These are phyloP conservation scores for Kodamaea fungicola DNA, from an alignment of 1,139 yeast species.

Conservation along the genomic window DNA sequence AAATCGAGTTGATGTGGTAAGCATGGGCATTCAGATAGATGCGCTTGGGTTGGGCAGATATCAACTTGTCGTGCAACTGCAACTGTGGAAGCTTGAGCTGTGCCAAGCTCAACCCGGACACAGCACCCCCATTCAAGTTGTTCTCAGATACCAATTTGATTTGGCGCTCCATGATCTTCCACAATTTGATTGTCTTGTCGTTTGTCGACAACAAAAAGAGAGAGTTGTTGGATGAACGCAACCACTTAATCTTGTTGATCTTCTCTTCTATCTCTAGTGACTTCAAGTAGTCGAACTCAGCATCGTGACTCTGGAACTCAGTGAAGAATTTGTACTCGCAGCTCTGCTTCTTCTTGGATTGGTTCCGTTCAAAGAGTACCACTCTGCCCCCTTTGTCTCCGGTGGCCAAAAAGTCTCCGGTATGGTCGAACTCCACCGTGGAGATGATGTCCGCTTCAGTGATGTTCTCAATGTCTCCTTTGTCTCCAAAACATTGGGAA, in stretches of 20 bases:
- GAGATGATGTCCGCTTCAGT: conserved; percentile 98
- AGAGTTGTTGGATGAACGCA: conserved; percentile 81
- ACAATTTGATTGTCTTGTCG: conserved; percentile 94
- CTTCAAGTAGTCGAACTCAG: conserved; percentile 95
- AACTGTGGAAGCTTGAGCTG: conserved; percentile 77
- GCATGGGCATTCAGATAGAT: conserved; percentile 97
- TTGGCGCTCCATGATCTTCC: conserved; percentile 93
- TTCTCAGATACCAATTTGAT: conserved; percentile 90
- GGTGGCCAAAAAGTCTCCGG: conserved; percentile 94
- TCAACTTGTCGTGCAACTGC: conserved; percentile 88
- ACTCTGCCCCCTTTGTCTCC: conserved; percentile 99
- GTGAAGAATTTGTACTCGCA: conserved; percentile 96
- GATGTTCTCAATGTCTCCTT: conserved; percentile 92
- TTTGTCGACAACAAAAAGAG: conserved; percentile 88
- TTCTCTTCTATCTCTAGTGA: conserved; percentile 96
- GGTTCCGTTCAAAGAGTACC: conserved; percentile 89
- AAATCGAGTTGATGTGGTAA: conserved; percentile 93
- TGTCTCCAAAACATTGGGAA: conserved; percentile 95
- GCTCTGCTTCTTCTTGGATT: conserved; percentile 56
- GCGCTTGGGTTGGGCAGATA: conserved; percentile 91
- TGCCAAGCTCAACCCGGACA: conserved; percentile 13
- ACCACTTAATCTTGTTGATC: conserved; percentile 97
- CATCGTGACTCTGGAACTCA: conserved; percentile 97
- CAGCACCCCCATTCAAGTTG: conserved; percentile 44
- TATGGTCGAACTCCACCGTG: conserved; percentile 92